These are phyloP conservation scores for Claviceps purpurea DNA, from an alignment of 2,329 filamentous ascomycete species.

Conservation along the genomic window DNA sequence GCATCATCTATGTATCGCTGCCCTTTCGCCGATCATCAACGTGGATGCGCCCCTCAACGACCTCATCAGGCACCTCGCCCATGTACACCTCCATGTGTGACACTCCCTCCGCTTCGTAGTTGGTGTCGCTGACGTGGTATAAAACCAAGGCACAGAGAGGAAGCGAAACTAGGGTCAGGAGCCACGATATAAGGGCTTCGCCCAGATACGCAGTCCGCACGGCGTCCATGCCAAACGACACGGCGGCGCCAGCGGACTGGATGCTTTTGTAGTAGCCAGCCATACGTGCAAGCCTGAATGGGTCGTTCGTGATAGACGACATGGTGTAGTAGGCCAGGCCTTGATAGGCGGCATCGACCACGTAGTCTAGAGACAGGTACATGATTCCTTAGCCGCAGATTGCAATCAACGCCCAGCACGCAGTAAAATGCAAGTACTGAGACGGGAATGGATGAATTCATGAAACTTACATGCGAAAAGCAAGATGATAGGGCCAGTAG, in stretches of 20 bases:
- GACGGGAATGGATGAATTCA: too few relatives aligned
- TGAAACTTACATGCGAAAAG: slow-evolving; percentile 11
- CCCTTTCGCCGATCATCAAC: not conserved
- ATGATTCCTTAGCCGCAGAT: not conserved
- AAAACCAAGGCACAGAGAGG: slow-evolving; percentile 4
- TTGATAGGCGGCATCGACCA: slow-evolving; percentile 15
- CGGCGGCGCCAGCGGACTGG: slow-evolving; percentile 59
- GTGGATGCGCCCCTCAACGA: not conserved
- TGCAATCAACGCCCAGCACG: too few relatives aligned
- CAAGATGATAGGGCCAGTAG: slow-evolving; percentile 14
- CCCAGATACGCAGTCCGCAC: slow-evolving; percentile 11
- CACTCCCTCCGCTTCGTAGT: slow-evolving; percentile 1
- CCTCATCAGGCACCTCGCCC: not conserved
- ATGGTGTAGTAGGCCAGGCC: slow-evolving; percentile 62
- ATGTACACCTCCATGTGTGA: not conserved
- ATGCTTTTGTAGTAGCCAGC: slow-evolving; percentile 77
- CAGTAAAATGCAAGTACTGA: too few relatives aligned
- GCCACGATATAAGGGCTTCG: slow-evolving; percentile 4
- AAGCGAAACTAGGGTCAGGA: slow-evolving; percentile 1
- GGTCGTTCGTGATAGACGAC: slow-evolving; percentile 61
- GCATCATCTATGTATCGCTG: not conserved
- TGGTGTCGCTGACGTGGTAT: slow-evolving; percentile 2
- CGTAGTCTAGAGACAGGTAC: slow-evolving; percentile 8
- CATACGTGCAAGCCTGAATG: slow-evolving; percentile 60
- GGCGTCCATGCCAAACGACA: slow-evolving; percentile 21